A percentile compares a stretch with the other conserved stretches of the same genome.
Evolutionary conservation across 1,284 basidiomycete species (phyloP).

Genomic region (Irpex sp.): DNA sequence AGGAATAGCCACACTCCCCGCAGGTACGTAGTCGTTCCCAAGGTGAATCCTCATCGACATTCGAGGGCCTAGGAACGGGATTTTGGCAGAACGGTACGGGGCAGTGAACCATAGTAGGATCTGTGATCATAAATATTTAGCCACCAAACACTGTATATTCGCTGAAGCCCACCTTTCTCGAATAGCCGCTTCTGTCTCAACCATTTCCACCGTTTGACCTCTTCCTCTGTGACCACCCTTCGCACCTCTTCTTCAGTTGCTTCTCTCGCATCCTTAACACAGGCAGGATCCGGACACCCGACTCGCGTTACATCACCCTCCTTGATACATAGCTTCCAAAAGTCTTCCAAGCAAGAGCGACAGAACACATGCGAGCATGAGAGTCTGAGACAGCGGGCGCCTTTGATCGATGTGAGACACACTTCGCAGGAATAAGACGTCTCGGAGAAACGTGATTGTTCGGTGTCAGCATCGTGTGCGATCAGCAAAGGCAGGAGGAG

Average conservation of each 20-base stretch:
- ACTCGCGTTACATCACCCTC: slow-evolving; percentile 72
- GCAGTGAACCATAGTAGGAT: slow-evolving; percentile 74
- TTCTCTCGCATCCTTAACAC: slow-evolving; percentile 67
- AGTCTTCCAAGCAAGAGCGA: slow-evolving; percentile 63
- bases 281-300: slow-evolving; percentile 66
- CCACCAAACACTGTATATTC: not conserved
- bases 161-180: slow-evolving; percentile 51
- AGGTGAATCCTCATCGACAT: slow-evolving; percentile 48
- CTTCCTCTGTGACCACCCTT: slow-evolving; percentile 56
- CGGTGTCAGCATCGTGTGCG: slow-evolving; percentile 43
- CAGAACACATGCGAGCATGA: slow-evolving; percentile 74
- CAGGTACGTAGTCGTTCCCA: slow-evolving; percentile 73
- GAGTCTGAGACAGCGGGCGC: slow-evolving; percentile 62
- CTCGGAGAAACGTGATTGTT: slow-evolving; percentile 50
- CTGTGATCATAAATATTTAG: slow-evolving; percentile 30
- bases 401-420: slow-evolving; percentile 68
- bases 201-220: slow-evolving; percentile 70
- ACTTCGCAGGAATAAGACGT: slow-evolving; percentile 65
- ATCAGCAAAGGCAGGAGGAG: slow-evolving; percentile 46
- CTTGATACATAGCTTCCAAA: slow-evolving; percentile 69
- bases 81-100: slow-evolving; percentile 71
- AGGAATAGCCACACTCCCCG: slow-evolving; percentile 59
- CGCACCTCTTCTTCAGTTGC: slow-evolving; percentile 71
- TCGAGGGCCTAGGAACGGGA: slow-evolving; percentile 52
- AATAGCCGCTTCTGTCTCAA: slow-evolving; percentile 62